These are phyloP conservation scores for Tolypocladium capitatum DNA, from an alignment of 2,329 filamentous ascomycete species.

Conservation along the genomic window DNA sequence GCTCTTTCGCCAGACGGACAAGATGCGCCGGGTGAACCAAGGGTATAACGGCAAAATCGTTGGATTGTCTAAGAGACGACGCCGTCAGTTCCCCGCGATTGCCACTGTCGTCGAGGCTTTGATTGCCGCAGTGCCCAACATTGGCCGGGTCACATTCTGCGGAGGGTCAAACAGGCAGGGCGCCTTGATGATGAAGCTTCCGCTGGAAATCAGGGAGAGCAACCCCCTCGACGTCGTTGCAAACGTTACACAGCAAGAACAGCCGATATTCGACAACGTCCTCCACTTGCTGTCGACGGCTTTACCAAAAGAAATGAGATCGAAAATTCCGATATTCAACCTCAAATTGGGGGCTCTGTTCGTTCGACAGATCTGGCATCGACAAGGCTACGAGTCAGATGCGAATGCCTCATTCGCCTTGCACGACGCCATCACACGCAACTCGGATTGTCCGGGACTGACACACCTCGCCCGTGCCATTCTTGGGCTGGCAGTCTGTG, in stretches of 20 bases:
- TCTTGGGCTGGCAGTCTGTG: slow-evolving; percentile 57
- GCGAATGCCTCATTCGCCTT: slow-evolving; percentile 55
- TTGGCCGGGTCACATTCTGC: slow-evolving; percentile 69
- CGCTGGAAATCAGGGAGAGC: slow-evolving; percentile 42
- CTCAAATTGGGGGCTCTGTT: slow-evolving; percentile 31
- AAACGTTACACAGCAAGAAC: slow-evolving; percentile 11
- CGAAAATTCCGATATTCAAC: slow-evolving; percentile 25
- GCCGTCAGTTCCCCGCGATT: slow-evolving; percentile 73
- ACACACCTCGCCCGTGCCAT: slow-evolving; percentile 59
- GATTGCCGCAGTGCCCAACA: slow-evolving; percentile 51
- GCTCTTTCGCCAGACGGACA: slow-evolving; percentile 42
- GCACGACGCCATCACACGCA: slow-evolving; percentile 56
- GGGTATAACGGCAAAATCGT: slow-evolving; percentile 46
- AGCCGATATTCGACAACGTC: slow-evolving; percentile 21
- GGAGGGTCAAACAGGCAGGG: slow-evolving; percentile 82
- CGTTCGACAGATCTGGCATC: slow-evolving; percentile 36
- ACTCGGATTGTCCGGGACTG: slow-evolving; percentile 58
- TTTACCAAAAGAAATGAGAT: slow-evolving; percentile 25
- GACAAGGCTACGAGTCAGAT: slow-evolving; percentile 33
- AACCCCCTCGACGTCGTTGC: slow-evolving; percentile 43
- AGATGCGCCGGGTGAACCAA: slow-evolving; percentile 38
- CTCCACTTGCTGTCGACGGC: slow-evolving; percentile 25
- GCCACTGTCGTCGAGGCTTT: slow-evolving; percentile 68
- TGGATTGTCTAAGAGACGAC: slow-evolving; percentile 67
- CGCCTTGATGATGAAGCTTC: slow-evolving; percentile 59